Base-by-base conservation (phyloP, 495 filamentous ascomycete genomes). In the Penicillium soppii region DNA sequence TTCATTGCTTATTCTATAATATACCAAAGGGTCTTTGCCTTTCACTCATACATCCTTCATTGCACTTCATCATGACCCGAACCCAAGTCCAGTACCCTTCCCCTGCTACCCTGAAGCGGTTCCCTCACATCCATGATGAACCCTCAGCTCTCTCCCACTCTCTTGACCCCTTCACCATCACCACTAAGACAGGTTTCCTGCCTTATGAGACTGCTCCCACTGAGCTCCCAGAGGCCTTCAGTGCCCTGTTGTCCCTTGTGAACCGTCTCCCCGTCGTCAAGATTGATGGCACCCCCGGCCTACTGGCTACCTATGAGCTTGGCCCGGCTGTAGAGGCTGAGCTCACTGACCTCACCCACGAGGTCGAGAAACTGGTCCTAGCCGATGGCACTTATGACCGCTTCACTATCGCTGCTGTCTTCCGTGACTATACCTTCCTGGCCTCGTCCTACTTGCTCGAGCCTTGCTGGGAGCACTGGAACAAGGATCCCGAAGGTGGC, bases 361-460 rank as follows among this genome's bases (percentile, higher is more conserved):
- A 79, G 52, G 75, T 95, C 41, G 83, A 89, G 54, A 85, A 85
- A 63, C 84, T 91, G 54, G 56, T 68, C 19, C 57, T 70, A 13
- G 39, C 61, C 17, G 70, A 74, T 55, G 71, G 71, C 2, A 71
- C 73, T 30, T 68, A 76, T 43, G 84, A 96, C 66, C 75, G 91
- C 16, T 85, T 84, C 15, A 73, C 87, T 23, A 78, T 92, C 75
- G 89, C 89, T 62, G 91, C 90, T 22, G 70, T 92, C 46, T 95
- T 95, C 68, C 76, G 91, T 20, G 91, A 96, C 72, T 96, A 96
- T 64, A 86, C 87, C 21, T 96, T 95, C 73, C 71, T 96, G 3
- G 88, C 90, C 1, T 92, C 88, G 12, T 86, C 91, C 0, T 95
- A 94, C 63, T 74, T 96, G 13, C 79, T 96, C n/a, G 91, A 96